Conservation (phyloP, 257 asterid species). For the Solanum pennellii region DNA sequence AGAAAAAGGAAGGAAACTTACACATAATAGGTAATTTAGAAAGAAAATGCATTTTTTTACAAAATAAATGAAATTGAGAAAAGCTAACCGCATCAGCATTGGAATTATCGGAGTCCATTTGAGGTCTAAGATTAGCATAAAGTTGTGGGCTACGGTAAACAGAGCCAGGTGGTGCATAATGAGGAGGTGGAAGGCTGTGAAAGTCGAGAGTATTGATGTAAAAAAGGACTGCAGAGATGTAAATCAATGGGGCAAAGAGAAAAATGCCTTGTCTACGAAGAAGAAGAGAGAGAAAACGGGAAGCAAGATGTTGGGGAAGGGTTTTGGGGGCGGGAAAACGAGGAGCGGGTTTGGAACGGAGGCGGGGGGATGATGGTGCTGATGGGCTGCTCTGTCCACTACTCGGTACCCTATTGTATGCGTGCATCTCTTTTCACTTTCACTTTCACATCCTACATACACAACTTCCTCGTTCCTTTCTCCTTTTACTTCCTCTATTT, state of each 20-base stretch:
- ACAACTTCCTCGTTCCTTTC: no score
- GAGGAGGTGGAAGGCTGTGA: constrained; percentile 21
- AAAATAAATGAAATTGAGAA: neutral
- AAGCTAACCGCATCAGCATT: constrained; percentile 75
- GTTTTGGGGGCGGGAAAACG: constrained; percentile 37
- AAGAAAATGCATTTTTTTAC: neutral
- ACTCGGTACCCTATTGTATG: constrained; percentile 81
- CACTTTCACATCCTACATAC: constrained; percentile 31
- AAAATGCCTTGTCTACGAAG: constrained; percentile 76
- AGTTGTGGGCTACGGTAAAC: constrained; percentile 83
- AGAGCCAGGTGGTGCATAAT: constrained; percentile 63
- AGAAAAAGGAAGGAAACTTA: neutral
- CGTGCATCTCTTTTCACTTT: constrained; percentile 56
- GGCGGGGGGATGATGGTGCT: constrained; percentile 73
- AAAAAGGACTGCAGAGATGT: constrained; percentile 68
- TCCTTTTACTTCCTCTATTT: no score
- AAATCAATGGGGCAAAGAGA: constrained; percentile 74
- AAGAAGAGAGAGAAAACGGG: constrained; percentile 53
- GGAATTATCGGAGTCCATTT: constrained; percentile 72
- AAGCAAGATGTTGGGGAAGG: constrained; percentile 48
- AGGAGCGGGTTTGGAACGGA: constrained; percentile 14
- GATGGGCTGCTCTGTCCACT: constrained; percentile 94
- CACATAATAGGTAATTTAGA: neutral
- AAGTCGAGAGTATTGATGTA: constrained; percentile 81
- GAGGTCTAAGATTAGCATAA: constrained; percentile 50